Evolutionary conservation across 1,139 yeast genomes (phyloP).

Genomic region (Pichia sp.): DNA sequence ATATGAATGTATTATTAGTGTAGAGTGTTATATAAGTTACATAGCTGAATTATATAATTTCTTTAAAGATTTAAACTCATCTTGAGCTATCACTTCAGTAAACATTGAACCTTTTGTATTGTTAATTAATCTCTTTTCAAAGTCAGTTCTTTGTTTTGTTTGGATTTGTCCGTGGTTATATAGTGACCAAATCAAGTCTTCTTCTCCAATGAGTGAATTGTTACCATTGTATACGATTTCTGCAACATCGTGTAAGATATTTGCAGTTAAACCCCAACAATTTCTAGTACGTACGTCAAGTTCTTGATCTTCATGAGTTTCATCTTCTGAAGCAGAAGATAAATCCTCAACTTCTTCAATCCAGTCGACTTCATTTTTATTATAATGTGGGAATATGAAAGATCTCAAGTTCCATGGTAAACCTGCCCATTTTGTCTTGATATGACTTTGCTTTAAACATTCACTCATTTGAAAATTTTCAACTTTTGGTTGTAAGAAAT

Average conservation of each 20-base stretch:
- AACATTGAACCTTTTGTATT: conserved; percentile 43
- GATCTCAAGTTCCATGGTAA: conserved; percentile 64
- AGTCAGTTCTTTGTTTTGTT: conserved; percentile 35
- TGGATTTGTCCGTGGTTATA: conserved; percentile 45
- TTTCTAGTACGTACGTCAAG: conserved; percentile 46
- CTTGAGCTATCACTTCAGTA: conserved; percentile 48
- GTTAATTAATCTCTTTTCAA: conserved; percentile 43
- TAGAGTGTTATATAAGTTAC: background rate
- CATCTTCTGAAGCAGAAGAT: conserved; percentile 52
- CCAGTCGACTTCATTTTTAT: conserved; percentile 61
- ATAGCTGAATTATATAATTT: conserved; percentile 39
- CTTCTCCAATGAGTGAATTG: conserved; percentile 52
- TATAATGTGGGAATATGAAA: conserved; percentile 55
- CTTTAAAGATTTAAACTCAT: conserved; percentile 43
- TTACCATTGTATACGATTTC: conserved; percentile 46
- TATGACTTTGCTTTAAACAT: conserved; percentile 43
- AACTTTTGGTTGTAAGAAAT: conserved; percentile 47
- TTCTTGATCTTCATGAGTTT: conserved; percentile 35
- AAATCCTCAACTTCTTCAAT: conserved; percentile 57
- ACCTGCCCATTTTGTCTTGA: conserved; percentile 63
- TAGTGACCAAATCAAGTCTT: conserved; percentile 59
- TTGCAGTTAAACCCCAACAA: conserved; percentile 93
- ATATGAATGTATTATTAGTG: background rate
- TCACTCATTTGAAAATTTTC: conserved; percentile 39
- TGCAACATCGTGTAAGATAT: conserved; percentile 77